These are phyloP conservation scores for Blastocystis sp. DNA, from an alignment of 352 stramenopile species.

Conservation along the genomic window DNA sequence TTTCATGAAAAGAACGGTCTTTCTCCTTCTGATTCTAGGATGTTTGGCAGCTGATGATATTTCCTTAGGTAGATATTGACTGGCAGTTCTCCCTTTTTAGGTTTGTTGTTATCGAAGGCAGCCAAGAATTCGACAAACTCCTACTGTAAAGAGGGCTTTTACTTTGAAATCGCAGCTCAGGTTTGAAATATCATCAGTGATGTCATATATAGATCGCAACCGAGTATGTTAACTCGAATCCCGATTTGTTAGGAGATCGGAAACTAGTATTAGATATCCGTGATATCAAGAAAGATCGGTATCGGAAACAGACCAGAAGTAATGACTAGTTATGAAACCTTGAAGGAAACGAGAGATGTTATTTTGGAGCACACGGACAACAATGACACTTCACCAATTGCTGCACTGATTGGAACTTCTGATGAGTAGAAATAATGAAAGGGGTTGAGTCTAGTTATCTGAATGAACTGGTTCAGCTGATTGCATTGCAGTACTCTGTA, in stretches of 20 bases:
- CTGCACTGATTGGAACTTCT: conserved; percentile 7
- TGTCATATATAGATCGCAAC: not conserved
- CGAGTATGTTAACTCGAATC: not conserved
- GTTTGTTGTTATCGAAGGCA: conserved; percentile 14
- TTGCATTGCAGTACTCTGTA: not conserved
- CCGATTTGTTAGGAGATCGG: not conserved
- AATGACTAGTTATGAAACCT: conserved; percentile 20
- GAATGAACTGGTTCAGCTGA: conserved; percentile 39
- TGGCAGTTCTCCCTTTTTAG: not conserved
- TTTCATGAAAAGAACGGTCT: not conserved
- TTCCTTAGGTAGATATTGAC: not conserved
- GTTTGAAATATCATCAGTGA: not conserved
- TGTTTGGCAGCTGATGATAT: not conserved
- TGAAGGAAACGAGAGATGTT: not conserved
- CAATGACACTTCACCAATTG: not conserved
- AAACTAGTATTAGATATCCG: not conserved
- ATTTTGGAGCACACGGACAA: not conserved
- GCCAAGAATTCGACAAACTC: not conserved
- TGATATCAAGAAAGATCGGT: conserved; percentile 43
- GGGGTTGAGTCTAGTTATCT: not conserved
- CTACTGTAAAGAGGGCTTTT: conserved; percentile 53
- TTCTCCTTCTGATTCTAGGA: not conserved
- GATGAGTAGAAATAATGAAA: not conserved
- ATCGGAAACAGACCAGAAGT: not conserved
- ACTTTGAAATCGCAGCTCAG: conserved; percentile 17